phyloP scores from a whole-genome alignment of 306 rosid species.

The apple (Malus domestica) region ASM211411v1 NC_041793.1:38225001-38225500 shows the following conservation, averaged over 20 bases:
- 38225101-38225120: slow-evolving; percentile 90
- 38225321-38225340: slow-evolving; percentile 88
- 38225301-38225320: slow-evolving; percentile 80
- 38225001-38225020: slow-evolving; percentile 92
- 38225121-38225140: slow-evolving; percentile 73
- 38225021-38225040: slow-evolving; percentile 87
- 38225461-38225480: neutral
- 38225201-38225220: slow-evolving; percentile 82
- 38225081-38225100: slow-evolving; percentile 98
- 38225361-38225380: slow-evolving; percentile 48
- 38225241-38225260: slow-evolving; percentile 69
- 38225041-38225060: slow-evolving; percentile 97
- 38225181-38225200: slow-evolving; percentile 96
- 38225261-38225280: slow-evolving; percentile 60
- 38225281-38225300: slow-evolving; percentile 99
- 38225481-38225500: neutral
- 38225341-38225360: slow-evolving; percentile 88
- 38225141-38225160: slow-evolving; percentile 92
- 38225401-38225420: neutral
- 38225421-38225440: neutral
- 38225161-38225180: slow-evolving; percentile 72
- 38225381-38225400: slow-evolving; percentile 2
- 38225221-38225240: slow-evolving; percentile 83
- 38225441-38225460: neutral
- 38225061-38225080: slow-evolving; percentile 92